These are phyloP conservation scores for Mycena belliarum DNA, from an alignment of 768 basidiomycete species.

Conservation along the genomic window DNA sequence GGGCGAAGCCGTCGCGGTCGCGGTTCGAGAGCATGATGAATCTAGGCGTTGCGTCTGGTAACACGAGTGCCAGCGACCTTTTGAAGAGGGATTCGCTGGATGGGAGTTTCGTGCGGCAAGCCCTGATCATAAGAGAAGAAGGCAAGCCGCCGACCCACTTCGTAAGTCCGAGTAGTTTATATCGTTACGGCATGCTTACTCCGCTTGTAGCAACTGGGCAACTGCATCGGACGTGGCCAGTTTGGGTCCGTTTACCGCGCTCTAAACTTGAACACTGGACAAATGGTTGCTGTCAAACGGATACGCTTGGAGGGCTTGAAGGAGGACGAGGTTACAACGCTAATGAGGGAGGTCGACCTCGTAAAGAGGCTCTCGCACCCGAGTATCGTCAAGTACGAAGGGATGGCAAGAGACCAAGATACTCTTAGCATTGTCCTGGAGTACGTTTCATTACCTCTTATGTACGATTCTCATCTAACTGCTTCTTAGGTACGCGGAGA, in stretches of 20 bases:
- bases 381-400: slow-evolving; percentile 96
- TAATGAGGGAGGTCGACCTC: slow-evolving; percentile 94
- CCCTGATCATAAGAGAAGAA: slow-evolving; percentile 77
- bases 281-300: slow-evolving; percentile 99
- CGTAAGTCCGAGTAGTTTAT: slow-evolving; percentile 51
- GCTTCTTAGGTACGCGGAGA: slow-evolving; percentile 82
- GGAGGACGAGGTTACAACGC: slow-evolving; percentile 85
- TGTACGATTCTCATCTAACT: slow-evolving; percentile 15
- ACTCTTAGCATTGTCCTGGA: slow-evolving; percentile 92
- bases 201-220: slow-evolving; percentile 83
- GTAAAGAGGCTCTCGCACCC: slow-evolving; percentile 91
- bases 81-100: slow-evolving; percentile 62
- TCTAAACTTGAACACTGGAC: slow-evolving; percentile 89
- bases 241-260: slow-evolving; percentile 96
- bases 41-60: slow-evolving; percentile 51
- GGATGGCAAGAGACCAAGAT: slow-evolving; percentile 87
- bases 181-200: slow-evolving; percentile 20
- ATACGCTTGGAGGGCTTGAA: slow-evolving; percentile 88
- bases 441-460: slow-evolving; percentile 50
- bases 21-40: slow-evolving; percentile 77
- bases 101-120: slow-evolving; percentile 63
- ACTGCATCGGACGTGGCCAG: slow-evolving; percentile 95
- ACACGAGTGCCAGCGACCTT: slow-evolving; percentile 67
- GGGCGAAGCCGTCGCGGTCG: slow-evolving; percentile 52
- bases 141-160: slow-evolving; percentile 80